A percentile compares a stretch with the other conserved stretches of the same genome.
Evolutionary conservation across 2,329 filamentous ascomycete genomes (phyloP).

Genomic region (Fusarium secorum): DNA sequence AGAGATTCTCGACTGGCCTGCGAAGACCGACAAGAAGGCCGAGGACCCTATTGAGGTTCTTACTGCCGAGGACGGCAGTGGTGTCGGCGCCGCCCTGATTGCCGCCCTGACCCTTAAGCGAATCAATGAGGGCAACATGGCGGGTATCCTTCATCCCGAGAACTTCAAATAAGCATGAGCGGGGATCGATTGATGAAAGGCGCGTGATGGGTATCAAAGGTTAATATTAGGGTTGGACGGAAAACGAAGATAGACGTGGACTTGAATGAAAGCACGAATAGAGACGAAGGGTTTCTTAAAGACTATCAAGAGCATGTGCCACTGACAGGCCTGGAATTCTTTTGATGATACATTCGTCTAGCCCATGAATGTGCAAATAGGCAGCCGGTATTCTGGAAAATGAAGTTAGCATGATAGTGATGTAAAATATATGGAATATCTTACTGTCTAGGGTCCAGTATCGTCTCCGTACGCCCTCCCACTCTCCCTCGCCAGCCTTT

Average conservation of each 20-base stretch:
- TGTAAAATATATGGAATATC: conserved; percentile 38
- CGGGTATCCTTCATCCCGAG: conserved; percentile 71
- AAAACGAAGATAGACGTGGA: conserved; percentile 38
- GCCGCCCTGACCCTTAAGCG: conserved; percentile 75
- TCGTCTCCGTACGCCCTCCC: conserved; percentile 85
- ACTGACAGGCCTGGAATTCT: conserved; percentile 3
- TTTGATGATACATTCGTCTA: conserved; percentile 47
- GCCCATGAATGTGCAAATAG: conserved; percentile 76
- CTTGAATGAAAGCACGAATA: conserved; percentile 27
- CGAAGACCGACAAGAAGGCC: conserved; percentile 70
- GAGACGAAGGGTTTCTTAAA: conserved; percentile 15
- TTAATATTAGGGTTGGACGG: conserved; percentile 16
- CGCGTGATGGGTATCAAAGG: conserved; percentile 19
- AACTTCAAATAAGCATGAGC: conserved; percentile 56
- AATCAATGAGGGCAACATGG: conserved; percentile 68
- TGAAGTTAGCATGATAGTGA: conserved; percentile 35
- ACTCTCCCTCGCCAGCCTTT: conserved; percentile 74
- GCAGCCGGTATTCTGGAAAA: conserved; percentile 71
- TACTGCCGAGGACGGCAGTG: conserved; percentile 92
- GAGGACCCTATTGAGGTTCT: conserved; percentile 88
- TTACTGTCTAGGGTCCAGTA: conserved; percentile 87
- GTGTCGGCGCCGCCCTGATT: conserved; percentile 96
- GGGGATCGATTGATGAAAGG: conserved; percentile 7
- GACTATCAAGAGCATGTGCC: conserved; percentile 21
- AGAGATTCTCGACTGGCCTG: conserved; percentile 95